phyloP scores from a whole-genome alignment of 2,329 filamentous ascomycete genomes.

The Chlorencoelia australis region DNA sequence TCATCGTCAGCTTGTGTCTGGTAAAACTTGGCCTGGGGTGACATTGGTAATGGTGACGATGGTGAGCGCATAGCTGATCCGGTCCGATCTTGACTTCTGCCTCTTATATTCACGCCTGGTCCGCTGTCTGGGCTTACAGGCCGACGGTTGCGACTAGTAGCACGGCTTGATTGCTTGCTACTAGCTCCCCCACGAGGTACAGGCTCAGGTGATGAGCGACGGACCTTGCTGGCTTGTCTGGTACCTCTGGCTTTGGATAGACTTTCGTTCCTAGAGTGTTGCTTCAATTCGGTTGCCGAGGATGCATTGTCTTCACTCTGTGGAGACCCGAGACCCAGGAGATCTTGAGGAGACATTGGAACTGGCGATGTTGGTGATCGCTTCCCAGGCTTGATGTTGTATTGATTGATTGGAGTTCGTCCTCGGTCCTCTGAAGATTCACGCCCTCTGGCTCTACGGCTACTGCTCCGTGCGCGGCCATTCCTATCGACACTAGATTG shows the following conservation, averaged over 20 bases:
- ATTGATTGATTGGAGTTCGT: conserved; percentile 44
- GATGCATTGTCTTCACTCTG: conserved; percentile 25
- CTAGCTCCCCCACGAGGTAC: conserved; percentile 6
- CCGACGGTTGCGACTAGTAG: conserved; percentile 31
- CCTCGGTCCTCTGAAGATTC: conserved; percentile 63
- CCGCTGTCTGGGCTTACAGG: conserved; percentile 27
- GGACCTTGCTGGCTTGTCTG: conserved; percentile 26
- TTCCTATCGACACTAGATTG: conserved; percentile 34
- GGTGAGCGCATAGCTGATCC: conserved; percentile 59
- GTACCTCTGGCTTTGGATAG: conserved; percentile 27
- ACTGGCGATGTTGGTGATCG: conserved; percentile 85
- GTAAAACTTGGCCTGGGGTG: conserved; percentile 43
- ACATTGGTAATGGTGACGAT: conserved; percentile 70
- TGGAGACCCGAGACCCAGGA: conserved; percentile 46
- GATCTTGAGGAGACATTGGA: conserved; percentile 87
- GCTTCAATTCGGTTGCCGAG: conserved; percentile 18
- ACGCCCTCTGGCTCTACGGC: conserved; percentile 40
- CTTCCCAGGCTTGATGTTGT: conserved; percentile 64
- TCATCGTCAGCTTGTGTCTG: conserved; percentile 39
- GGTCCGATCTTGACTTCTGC: conserved; percentile 51
- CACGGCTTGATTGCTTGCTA: conserved; percentile 24
- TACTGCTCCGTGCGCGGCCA: conserved; percentile 35
- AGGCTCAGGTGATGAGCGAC: conserved; percentile 22
- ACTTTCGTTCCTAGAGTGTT: conserved; percentile 15
- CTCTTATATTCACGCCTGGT: conserved; percentile 36